Evolutionary conservation across 2,329 filamentous ascomycete species (phyloP).

Genomic region (Emydomyces testavorans): DNA sequence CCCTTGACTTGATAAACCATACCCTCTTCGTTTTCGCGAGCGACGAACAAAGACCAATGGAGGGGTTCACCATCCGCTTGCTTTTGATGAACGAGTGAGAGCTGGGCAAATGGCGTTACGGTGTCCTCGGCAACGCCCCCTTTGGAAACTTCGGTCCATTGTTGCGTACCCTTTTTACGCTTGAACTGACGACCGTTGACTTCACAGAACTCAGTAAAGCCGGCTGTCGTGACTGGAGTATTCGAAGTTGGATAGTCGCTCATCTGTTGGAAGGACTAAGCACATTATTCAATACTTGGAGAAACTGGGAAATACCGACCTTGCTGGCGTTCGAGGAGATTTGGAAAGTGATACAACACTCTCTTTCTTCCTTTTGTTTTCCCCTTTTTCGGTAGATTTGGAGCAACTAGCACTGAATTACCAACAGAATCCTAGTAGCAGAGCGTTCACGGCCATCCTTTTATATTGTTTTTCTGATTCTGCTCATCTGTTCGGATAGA

Average conservation of each 20-base stretch:
- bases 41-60: slow-evolving; percentile 21
- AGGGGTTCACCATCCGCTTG: slow-evolving; percentile 17
- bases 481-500: no score
- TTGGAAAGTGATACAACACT: no score
- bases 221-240: slow-evolving; percentile 13
- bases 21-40: slow-evolving; percentile 19
- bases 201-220: slow-evolving; percentile 17
- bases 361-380: no score
- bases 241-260: slow-evolving; percentile 7
- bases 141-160: slow-evolving; percentile 17
- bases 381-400: no score
- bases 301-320: no score
- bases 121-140: slow-evolving; percentile 5
- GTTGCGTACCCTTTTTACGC: slow-evolving; percentile 15
- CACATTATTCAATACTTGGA: no score
- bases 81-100: slow-evolving; percentile 19
- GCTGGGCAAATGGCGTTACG: not conserved
- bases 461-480: no score
- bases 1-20: slow-evolving; percentile 21
- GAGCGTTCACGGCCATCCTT: no score
- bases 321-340: no score
- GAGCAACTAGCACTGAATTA: no score
- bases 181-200: slow-evolving; percentile 17
- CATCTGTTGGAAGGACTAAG: no score
- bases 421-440: no score